Evolutionary conservation across 208 protist species (phyloP).

Genomic region (Naegleria lovaniensis): DNA sequence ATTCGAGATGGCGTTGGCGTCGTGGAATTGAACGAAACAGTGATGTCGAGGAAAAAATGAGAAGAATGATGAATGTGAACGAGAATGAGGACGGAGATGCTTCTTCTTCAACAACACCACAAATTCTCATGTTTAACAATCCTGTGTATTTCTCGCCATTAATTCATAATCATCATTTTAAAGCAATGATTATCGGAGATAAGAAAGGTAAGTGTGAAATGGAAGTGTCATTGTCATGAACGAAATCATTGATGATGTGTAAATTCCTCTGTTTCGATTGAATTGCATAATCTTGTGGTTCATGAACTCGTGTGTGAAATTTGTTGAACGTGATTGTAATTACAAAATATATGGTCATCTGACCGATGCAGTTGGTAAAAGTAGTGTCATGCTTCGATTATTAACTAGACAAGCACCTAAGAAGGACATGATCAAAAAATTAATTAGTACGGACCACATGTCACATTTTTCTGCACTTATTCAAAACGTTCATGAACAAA

Average conservation of each 20-base stretch:
- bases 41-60: neutral
- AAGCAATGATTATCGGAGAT: conserved; percentile 1
- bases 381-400: neutral
- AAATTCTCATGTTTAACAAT: neutral
- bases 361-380: conserved; percentile 11
- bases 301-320: too few relatives aligned
- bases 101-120: neutral
- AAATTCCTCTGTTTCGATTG: too few relatives aligned
- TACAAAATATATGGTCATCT: too few relatives aligned
- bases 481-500: neutral
- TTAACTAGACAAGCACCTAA: neutral
- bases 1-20: neutral
- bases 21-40: neutral
- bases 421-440: neutral
- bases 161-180: neutral
- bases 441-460: neutral
- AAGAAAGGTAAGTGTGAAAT: conserved; percentile 23
- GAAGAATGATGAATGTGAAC: neutral
- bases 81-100: neutral
- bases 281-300: too few relatives aligned
- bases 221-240: too few relatives aligned
- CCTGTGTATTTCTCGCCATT: neutral
- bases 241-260: too few relatives aligned
- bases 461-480: neutral
- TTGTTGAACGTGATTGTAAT: too few relatives aligned